These are phyloP conservation scores for Bruguiera parviflora DNA, from an alignment of 345 rosid species.

Conservation along the genomic window DNA sequence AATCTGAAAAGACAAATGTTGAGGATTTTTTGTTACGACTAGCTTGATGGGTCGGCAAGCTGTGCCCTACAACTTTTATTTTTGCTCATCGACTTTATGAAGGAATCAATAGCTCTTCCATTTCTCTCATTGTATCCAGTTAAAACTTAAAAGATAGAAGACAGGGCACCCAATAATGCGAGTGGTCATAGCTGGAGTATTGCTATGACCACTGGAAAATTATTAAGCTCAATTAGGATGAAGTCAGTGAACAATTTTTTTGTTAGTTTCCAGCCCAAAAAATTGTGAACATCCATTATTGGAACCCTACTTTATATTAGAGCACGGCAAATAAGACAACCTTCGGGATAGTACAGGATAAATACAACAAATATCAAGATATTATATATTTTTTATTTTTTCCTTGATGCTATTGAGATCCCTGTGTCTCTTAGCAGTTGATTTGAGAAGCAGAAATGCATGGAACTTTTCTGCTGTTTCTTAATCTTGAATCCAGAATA, in stretches of 20 bases:
- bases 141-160: slow-evolving; percentile 45
- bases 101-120: slow-evolving; percentile 35
- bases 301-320: not conserved
- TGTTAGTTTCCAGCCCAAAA: slow-evolving; percentile 19
- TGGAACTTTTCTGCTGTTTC: not conserved
- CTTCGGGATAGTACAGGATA: not conserved
- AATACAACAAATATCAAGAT: too few relatives aligned
- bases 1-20: slow-evolving; percentile 94
- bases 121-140: slow-evolving; percentile 45
- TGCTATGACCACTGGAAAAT: slow-evolving; percentile 19
- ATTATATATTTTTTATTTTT: too few relatives aligned
- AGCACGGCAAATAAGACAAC: not conserved
- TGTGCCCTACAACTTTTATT: slow-evolving; percentile 56
- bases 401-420: too few relatives aligned
- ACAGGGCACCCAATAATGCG: slow-evolving; percentile 32
- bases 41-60: slow-evolving; percentile 38
- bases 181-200: slow-evolving; percentile 35
- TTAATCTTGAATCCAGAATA: not conserved
- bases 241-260: slow-evolving; percentile 12
- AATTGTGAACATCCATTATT: slow-evolving; percentile 4
- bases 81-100: slow-evolving; percentile 33
- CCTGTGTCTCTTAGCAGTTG: not conserved
- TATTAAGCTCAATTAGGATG: slow-evolving; percentile 8
- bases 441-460: not conserved
- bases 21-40: slow-evolving; percentile 85